phyloP scores from a whole-genome alignment of 345 rosid species.

The Eucalyptus rudis region DNA sequence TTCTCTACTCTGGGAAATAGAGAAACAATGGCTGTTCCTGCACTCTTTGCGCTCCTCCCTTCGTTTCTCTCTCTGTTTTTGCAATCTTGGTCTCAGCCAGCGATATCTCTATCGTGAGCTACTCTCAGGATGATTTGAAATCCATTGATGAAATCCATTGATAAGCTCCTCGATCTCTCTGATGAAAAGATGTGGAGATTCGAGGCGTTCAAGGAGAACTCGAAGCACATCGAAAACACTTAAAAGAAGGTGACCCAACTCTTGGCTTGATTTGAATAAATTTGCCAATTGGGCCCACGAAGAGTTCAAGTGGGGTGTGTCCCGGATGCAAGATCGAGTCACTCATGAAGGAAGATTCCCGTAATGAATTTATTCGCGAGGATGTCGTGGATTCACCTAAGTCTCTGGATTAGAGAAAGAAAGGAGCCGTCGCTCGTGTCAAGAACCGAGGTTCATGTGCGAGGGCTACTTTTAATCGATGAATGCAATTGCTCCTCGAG shows the following conservation, averaged over 20 bases:
- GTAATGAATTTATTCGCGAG: constrained; percentile 14
- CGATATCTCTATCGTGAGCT: constrained; percentile 55
- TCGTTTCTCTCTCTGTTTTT: constrained; percentile 12
- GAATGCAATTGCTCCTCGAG: not conserved
- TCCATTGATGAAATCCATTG: constrained; percentile 32
- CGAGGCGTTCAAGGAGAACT: constrained; percentile 52
- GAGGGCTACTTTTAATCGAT: not conserved
- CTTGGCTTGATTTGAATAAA: constrained; percentile 65
- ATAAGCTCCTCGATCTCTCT: constrained; percentile 44
- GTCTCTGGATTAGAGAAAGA: constrained; percentile 69
- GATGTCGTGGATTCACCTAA: constrained; percentile 18
- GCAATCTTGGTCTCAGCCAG: constrained; percentile 18
- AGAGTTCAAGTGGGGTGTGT: constrained; percentile 5
- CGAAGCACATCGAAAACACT: constrained; percentile 54
- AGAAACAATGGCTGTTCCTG: constrained; percentile 7
- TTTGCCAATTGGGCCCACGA: constrained; percentile 61
- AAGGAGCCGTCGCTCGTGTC: constrained; percentile 53
- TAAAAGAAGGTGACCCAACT: constrained; percentile 33
- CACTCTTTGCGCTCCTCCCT: not conserved
- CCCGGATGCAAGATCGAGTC: constrained; percentile 7
- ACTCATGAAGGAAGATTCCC: not conserved
- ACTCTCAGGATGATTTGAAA: constrained; percentile 26
- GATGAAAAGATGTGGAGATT: constrained; percentile 52
- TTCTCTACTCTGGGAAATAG: not conserved
- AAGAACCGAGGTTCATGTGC: constrained; percentile 68